phyloP scores from a whole-genome alignment of 129 eudicot genomes.

The Mikania micrantha region DNA sequence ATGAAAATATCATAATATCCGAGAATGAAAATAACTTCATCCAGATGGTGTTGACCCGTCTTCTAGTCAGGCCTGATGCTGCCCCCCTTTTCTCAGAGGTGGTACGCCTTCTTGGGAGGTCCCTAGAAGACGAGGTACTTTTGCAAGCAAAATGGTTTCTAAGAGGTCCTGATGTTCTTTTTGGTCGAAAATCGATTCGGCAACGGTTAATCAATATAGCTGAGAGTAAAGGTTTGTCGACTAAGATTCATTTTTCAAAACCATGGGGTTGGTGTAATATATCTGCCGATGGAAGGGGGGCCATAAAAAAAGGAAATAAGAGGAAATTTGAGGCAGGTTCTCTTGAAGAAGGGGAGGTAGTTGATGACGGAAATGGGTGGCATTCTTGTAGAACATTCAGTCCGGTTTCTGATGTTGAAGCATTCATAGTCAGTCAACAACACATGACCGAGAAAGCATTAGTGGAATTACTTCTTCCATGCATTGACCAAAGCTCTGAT shows the following conservation, averaged over 20 bases:
- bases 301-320: conserved; percentile 36
- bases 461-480: conserved; percentile 71
- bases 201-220: conserved; percentile 68
- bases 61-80: conserved; percentile 92
- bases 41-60: conserved; percentile 68
- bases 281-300: neutral
- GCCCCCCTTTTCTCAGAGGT: conserved; percentile 86
- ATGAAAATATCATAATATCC: conserved; percentile 48
- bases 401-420: conserved; percentile 45
- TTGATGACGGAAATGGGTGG: conserved; percentile 57
- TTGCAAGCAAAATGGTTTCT: conserved; percentile 86
- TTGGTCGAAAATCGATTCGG: conserved; percentile 76
- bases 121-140: conserved; percentile 78
- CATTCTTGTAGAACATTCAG: conserved; percentile 29
- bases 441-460: conserved; percentile 73
- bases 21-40: conserved; percentile 83
- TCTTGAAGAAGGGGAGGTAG: conserved; percentile 88
- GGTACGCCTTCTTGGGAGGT: conserved; percentile 83
- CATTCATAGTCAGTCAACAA: conserved; percentile 48
- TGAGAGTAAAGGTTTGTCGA: conserved; percentile 62
- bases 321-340: conserved; percentile 50
- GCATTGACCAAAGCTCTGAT: conserved; percentile 80
- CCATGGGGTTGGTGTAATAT: conserved; percentile 93
- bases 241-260: conserved; percentile 62
- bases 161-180: conserved; percentile 81